Base-by-base conservation (phyloP, 495 filamentous ascomycete genomes). In the Paragyromitra xinjiangensis region DNA sequence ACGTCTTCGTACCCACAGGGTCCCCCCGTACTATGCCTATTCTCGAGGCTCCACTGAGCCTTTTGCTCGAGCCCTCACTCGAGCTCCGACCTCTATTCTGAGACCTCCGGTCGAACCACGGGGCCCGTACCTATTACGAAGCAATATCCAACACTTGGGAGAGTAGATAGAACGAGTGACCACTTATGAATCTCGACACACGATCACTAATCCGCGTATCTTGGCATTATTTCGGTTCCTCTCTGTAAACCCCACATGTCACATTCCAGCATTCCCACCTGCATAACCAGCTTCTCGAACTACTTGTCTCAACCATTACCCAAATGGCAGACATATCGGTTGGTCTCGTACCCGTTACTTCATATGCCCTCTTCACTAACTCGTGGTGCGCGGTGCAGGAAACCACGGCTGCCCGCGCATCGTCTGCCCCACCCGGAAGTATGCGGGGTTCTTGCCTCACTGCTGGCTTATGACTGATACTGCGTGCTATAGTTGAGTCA, bases 151-250 rank as follows among this genome's bases (percentile, higher is more conserved):
- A 22, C 19, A 34, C 29, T 34, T 3, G 29, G 4, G 4, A 34
- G 29, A 3, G 29, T 34, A 34, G 29, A 34, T 34, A 16, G 22
- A 56, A 4, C 50, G 50, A 68, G 65, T 68, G 65, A 68, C 42
- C 1, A 24, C 3, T 9, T 9, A 53, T 68, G 65, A n/a, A 19
- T 34, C 1, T 24, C 1, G 0, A 6, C n/a, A 11, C 16, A 8
- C 14, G 58, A 62, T 62, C 58, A 40, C 58, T 62, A 42, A 62
- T 62, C 58, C n/a, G 16, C 34, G 29, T 50, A 16, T 56, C 64
- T 56, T 68, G 65, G 65, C 50, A 68, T 42, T 22, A 24, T 56
- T 55, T 50, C 19, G 14, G 9, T 51, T 34, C 48, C 26, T 66
- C 14, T 11, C 14, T 44, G 7, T 64, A 29, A 24, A 34, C 63